These are phyloP conservation scores for Rubroshorea leprosula DNA, from an alignment of 345 rosid genomes.

Conservation along the genomic window DNA sequence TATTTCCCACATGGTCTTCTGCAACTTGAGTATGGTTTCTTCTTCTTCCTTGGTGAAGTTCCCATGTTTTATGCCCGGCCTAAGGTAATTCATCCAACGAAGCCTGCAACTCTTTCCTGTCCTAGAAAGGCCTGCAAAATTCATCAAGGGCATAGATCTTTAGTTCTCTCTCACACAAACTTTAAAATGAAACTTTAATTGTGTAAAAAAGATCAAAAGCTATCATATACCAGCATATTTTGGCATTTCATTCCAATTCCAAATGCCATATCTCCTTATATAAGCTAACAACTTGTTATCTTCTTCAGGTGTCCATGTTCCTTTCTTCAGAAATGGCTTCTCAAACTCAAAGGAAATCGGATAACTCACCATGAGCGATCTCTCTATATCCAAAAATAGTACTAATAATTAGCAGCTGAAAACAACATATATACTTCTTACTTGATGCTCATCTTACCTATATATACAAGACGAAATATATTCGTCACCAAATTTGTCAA, in stretches of 20 bases:
- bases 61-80: conserved; percentile 49
- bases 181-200: too few relatives aligned
- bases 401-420: too few relatives aligned
- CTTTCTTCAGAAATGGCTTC: conserved; percentile 18
- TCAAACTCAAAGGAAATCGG: neutral
- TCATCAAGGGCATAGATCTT: too few relatives aligned
- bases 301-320: conserved; percentile 33
- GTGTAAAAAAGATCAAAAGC: too few relatives aligned
- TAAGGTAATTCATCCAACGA: conserved; percentile 62
- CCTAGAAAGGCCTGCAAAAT: conserved; percentile 39
- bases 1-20: conserved; percentile 43
- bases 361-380: conserved; percentile 12
- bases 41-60: conserved; percentile 49
- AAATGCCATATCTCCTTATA: conserved; percentile 27
- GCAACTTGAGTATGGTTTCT: conserved; percentile 37
- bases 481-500: too few relatives aligned
- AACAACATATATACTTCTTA: too few relatives aligned
- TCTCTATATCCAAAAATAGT: neutral
- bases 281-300: conserved; percentile 27
- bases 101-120: conserved; percentile 78
- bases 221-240: conserved; percentile 35
- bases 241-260: conserved; percentile 41
- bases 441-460: too few relatives aligned
- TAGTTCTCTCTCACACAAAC: too few relatives aligned
- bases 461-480: too few relatives aligned